Base-by-base conservation (phyloP, 2,329 filamentous ascomycete genomes). In the Colletotrichum liriopes region DNA sequence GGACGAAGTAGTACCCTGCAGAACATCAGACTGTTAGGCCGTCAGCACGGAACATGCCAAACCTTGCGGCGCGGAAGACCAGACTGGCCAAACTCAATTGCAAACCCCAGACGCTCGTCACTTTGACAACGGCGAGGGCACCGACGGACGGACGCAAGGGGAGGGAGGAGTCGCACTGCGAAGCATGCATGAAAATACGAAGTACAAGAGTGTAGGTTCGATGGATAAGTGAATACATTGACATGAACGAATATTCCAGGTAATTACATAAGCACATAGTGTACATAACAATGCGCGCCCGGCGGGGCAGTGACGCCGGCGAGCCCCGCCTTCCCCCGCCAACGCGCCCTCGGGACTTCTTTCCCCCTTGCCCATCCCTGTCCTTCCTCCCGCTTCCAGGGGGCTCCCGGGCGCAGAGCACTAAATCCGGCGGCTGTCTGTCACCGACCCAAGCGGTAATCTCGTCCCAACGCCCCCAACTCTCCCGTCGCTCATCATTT, bases 391-490 rank as follows among this genome's bases (percentile, higher is more conserved):
- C 65, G 26, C 35, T 63, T 63, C 62, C 37, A 69, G 69, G 69
- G 69, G 41, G 23, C 43, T 59, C 35, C 65, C 69, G 68, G 56
- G 69, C 65, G 35, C 23, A 9, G n/a, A 6, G 14, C 59, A 55
- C 69, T 64, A 63, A 72, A 63, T 69, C 41, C 59, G 62, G 59
- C 45, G 29, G 12, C 65, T 69, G 65, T 52, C 63, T 71, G 55
- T 71, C 68, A 71, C 64, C 63, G 32, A 41, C 55, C 56, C 35
- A 45, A 62, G 37, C 52, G 26, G 26, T 39, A 65, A 45, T 70
- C 51, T 70, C 68, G 43, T 68, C 68, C 58, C 56, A 63, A 16
- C 12, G 29, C 47, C 20, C 45, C 23, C 23, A 26, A 26, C 23
- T 26, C 68, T 68, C 39, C 45, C 18, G n/a, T 35, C 32, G n/a